These are phyloP conservation scores for Cornus controversa DNA, from an alignment of 148 eudicot genomes.

Conservation along the genomic window DNA sequence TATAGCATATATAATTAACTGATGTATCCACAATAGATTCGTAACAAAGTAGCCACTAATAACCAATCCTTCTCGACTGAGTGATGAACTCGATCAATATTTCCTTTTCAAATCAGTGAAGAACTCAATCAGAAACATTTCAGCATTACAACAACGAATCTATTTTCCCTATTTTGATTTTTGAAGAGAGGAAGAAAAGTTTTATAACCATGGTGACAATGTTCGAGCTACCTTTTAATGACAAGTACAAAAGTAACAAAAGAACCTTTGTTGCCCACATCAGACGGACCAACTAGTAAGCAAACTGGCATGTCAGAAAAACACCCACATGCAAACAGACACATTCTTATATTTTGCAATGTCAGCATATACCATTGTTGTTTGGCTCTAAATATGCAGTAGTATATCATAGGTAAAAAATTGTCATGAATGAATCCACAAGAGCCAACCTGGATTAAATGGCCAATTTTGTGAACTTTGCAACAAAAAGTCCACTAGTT, in stretches of 20 bases:
- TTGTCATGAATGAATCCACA: neutral
- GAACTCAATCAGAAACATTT: neutral
- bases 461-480: constrained; percentile 56
- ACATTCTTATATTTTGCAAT: no score
- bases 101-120: neutral
- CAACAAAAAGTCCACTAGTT: constrained; percentile 74
- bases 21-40: neutral
- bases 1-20: neutral
- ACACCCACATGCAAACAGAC: no score
- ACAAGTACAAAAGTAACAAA: neutral
- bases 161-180: neutral
- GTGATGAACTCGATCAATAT: no score
- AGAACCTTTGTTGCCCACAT: neutral
- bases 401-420: neutral
- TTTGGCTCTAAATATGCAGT: neutral
- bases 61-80: neutral
- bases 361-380: neutral
- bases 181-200: neutral
- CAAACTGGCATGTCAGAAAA: neutral
- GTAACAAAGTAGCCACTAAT: neutral
- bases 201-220: neutral
- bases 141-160: neutral
- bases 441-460: constrained; percentile 11
- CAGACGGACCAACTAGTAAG: neutral
- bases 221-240: neutral